Conservation (phyloP, 1,284 basidiomycete genomes). For the Microbotryum saponariae region DNA sequence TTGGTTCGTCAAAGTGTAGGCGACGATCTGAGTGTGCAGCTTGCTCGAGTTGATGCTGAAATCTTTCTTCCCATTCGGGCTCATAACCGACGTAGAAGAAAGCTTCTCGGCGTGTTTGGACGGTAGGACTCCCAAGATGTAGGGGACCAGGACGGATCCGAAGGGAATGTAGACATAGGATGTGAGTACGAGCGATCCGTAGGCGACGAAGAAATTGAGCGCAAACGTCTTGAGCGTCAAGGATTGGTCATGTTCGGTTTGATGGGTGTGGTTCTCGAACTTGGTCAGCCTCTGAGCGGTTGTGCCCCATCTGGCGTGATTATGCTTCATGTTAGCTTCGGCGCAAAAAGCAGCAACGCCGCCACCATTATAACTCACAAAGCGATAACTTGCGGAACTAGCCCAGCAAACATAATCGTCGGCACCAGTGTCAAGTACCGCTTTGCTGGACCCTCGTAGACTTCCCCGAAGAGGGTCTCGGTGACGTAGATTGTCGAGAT, state of each 20-base stretch:
- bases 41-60: conserved; percentile 51
- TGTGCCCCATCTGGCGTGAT: conserved; percentile 54
- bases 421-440: conserved; percentile 68
- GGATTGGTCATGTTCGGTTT: conserved; percentile 55
- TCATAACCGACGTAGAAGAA: conserved; percentile 13
- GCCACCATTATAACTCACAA: conserved; percentile 6
- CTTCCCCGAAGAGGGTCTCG: conserved; percentile 40
- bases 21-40: conserved; percentile 86
- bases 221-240: conserved; percentile 88
- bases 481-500: conserved; percentile 41
- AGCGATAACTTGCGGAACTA: conserved; percentile 76
- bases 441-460: conserved; percentile 80
- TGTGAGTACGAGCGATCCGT: conserved; percentile 50
- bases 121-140: conserved; percentile 58
- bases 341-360: no score
- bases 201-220: conserved; percentile 79
- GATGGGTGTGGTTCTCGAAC: conserved; percentile 74
- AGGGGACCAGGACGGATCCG: conserved; percentile 45
- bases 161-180: conserved; percentile 87
- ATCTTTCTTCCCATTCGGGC: conserved; percentile 23
- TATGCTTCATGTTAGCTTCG: no score
- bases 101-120: conserved; percentile 30
- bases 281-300: conserved; percentile 64
- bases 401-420: conserved; percentile 70
- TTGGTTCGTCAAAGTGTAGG: conserved; percentile 88